Conservation (phyloP, 192 early-diverging fungal genomes). For the Coemansia furcata region DNA sequence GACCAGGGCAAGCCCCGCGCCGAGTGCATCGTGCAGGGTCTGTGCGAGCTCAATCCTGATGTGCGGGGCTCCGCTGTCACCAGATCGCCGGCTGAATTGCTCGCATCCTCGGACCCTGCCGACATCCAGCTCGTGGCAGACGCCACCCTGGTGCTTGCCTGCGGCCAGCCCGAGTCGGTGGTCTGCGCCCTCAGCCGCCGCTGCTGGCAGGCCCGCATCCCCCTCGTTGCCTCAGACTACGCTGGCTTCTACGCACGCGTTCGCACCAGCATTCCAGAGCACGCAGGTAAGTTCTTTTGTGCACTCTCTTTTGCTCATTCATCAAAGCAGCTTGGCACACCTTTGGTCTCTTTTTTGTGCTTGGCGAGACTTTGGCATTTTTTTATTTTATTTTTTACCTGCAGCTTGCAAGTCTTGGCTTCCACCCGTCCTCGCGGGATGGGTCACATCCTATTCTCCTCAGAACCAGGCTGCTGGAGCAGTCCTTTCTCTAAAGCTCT, state of each 20-base stretch:
- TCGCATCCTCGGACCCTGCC: conserved; percentile 66
- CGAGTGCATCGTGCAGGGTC: conserved; percentile 58
- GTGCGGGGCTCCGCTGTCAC: conserved; percentile 62
- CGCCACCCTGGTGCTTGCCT: conserved; percentile 71
- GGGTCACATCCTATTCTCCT: neutral
- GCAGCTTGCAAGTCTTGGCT: neutral
- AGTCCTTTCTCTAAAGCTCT: neutral
- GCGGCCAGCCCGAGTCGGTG: conserved; percentile 57
- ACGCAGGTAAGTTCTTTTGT: conserved; percentile 62
- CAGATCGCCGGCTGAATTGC: conserved; percentile 59
- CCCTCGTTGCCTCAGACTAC: conserved; percentile 66
- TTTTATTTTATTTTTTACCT: neutral
- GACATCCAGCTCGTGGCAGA: conserved; percentile 58
- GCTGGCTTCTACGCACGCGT: conserved; percentile 79
- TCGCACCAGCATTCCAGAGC: conserved; percentile 71
- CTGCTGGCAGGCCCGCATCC: conserved; percentile 62
- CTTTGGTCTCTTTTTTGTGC: neutral
- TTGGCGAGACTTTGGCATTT: neutral
- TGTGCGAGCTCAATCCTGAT: conserved; percentile 88
- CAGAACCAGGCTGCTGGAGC: neutral
- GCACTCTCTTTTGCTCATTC: neutral
- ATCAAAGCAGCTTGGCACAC: neutral
- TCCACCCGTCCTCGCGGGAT: neutral
- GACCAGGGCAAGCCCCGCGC: conserved; percentile 68
- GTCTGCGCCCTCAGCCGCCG: conserved; percentile 59